These are phyloP conservation scores for Neurospora sp. DNA, from an alignment of 495 filamentous ascomycete species.

Conservation along the genomic window DNA sequence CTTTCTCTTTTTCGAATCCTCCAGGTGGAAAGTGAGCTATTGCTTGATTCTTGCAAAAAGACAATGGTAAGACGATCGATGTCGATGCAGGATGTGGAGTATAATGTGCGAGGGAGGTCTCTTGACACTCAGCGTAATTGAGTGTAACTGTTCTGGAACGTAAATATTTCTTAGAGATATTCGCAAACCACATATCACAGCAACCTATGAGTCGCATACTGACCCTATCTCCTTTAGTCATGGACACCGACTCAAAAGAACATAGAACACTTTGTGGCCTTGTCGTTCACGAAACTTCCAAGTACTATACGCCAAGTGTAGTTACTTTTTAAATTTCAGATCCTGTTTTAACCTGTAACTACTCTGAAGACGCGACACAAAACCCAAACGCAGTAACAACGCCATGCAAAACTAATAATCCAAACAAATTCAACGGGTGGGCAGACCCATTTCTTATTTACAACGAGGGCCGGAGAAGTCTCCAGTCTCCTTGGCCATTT, in stretches of 20 bases:
- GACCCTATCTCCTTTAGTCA: background rate
- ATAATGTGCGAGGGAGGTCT: too few relatives aligned
- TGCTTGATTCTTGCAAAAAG: background rate
- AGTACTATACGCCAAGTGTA: background rate
- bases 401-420: background rate
- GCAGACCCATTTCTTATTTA: slow-evolving; percentile 9
- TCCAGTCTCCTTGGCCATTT: background rate
- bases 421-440: background rate
- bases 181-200: too few relatives aligned
- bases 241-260: background rate
- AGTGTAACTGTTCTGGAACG: background rate
- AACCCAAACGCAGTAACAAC: background rate
- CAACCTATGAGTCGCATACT: too few relatives aligned
- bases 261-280: background rate
- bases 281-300: background rate
- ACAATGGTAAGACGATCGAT: background rate
- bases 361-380: background rate
- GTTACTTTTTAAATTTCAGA: background rate
- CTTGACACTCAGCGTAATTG: background rate
- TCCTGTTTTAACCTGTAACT: background rate
- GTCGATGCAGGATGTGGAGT: background rate
- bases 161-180: background rate
- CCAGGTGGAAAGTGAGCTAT: background rate
- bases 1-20: background rate
- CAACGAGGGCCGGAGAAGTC: background rate